A percentile compares a stretch with the other conserved stretches of the same genome.
phyloP scores from a whole-genome alignment of 164 flowering plant genomes.

The Protea cynaroides region DNA sequence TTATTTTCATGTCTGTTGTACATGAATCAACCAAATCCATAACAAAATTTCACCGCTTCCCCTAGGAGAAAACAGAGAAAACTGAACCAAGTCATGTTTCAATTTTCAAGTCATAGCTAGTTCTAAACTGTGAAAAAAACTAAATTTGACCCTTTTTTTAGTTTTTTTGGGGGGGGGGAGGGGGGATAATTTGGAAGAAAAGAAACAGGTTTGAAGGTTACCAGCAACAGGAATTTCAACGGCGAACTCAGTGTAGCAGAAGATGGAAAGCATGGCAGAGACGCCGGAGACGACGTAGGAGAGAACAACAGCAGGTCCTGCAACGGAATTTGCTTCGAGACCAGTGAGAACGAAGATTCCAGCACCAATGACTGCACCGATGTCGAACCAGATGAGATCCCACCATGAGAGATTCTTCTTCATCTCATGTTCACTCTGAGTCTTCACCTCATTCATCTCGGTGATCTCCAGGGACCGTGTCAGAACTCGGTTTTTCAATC shows the following conservation, averaged over 20 bases:
- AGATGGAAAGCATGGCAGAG: slow-evolving; percentile 37
- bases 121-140: too few relatives aligned
- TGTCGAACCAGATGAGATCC: slow-evolving; percentile 40
- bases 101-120: too few relatives aligned
- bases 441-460: slow-evolving; percentile 27
- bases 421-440: slow-evolving; percentile 25
- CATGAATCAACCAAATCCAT: too few relatives aligned
- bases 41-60: too few relatives aligned
- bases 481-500: slow-evolving; percentile 25
- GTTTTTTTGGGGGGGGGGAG: too few relatives aligned
- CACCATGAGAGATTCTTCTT: slow-evolving; percentile 30
- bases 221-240: slow-evolving; percentile 48
- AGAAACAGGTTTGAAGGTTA: neutral
- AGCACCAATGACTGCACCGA: slow-evolving; percentile 40
- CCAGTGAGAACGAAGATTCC: slow-evolving; percentile 41
- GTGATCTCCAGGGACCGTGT: slow-evolving; percentile 24
- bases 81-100: too few relatives aligned
- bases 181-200: too few relatives aligned
- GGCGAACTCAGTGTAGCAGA: slow-evolving; percentile 46
- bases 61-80: too few relatives aligned
- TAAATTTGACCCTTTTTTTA: too few relatives aligned
- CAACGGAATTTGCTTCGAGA: slow-evolving; percentile 17
- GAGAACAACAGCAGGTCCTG: slow-evolving; percentile 37
- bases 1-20: too few relatives aligned
- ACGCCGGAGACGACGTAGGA: slow-evolving; percentile 34